Conservation (phyloP, 257 asterid genomes). For the Catharanthus roseus region DNA sequence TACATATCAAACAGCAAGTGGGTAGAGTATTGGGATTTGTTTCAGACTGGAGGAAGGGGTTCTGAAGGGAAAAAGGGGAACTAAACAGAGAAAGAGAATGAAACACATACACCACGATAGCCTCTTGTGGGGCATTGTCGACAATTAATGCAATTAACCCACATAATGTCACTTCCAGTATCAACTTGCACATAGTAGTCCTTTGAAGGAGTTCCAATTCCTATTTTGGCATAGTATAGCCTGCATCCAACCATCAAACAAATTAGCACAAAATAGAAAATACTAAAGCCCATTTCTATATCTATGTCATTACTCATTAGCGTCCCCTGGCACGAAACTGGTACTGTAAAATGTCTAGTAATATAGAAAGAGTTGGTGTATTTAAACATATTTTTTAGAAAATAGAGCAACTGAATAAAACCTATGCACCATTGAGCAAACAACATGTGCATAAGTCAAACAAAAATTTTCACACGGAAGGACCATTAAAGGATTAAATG, state of each 20-base stretch:
- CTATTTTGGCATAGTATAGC: conserved; percentile 94
- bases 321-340: not conserved
- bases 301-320: not conserved
- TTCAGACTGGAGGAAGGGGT: conserved; percentile 6
- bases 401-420: not conserved
- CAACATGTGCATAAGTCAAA: not conserved
- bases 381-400: not conserved
- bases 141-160: conserved; percentile 96
- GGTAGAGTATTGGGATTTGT: conserved; percentile 5
- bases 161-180: conserved; percentile 93
- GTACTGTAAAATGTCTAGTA: too few species aligned
- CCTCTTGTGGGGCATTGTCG: conserved; percentile 81
- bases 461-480: not conserved
- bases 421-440: not conserved
- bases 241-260: conserved; percentile 33
- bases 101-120: conserved; percentile 79
- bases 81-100: not conserved
- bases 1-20: not conserved
- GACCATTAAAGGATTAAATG: not conserved
- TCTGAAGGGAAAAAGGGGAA: conserved; percentile 13
- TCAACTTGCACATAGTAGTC: conserved; percentile 97
- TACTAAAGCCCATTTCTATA: not conserved
- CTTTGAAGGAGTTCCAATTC: conserved; percentile 91
- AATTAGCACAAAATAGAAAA: not conserved
- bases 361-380: too few species aligned